Percentiles rank a stretch among this genome's conserved stretches.
phyloP scores from a whole-genome alignment of 1,284 basidiomycete genomes.

The Trichosporon sp. region DNA sequence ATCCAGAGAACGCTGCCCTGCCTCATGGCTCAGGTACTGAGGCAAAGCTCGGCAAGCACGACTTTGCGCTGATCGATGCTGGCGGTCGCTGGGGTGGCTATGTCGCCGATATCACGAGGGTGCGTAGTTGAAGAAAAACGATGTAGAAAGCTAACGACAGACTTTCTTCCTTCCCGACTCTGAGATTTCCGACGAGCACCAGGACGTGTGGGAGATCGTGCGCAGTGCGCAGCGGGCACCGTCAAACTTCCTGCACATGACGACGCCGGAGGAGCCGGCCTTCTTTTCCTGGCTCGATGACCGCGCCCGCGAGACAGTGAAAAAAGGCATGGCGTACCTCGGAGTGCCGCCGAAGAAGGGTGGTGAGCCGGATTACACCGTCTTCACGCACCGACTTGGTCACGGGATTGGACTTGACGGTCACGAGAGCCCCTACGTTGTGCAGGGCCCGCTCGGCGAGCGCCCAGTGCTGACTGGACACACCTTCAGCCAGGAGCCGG shows the following conservation, averaged over 20 bases:
- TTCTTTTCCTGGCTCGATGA: constrained; percentile 58
- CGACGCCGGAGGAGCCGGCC: constrained; percentile 38
- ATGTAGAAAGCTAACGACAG: constrained; percentile 43
- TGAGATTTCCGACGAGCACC: constrained; percentile 55
- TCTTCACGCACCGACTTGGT: constrained; percentile 70
- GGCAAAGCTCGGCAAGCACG: constrained; percentile 54
- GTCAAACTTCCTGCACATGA: constrained; percentile 32
- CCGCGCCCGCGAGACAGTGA: constrained; percentile 59
- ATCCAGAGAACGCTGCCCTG: constrained; percentile 69
- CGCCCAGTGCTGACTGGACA: constrained; percentile 58
- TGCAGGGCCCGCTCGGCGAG: constrained; percentile 53
- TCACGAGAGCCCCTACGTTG: constrained; percentile 74
- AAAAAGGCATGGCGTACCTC: constrained; percentile 47
- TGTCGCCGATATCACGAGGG: constrained; percentile 68
- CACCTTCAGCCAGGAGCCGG: constrained; percentile 76
- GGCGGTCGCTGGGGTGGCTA: constrained; percentile 68
- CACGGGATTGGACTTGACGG: constrained; percentile 73
- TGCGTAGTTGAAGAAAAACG: constrained; percentile 42
- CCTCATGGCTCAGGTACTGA: constrained; percentile 75
- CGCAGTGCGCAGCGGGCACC: constrained; percentile 61
- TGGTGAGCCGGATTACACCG: constrained; percentile 48
- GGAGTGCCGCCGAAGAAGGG: constrained; percentile 11
- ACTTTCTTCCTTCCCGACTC: constrained; percentile 63
- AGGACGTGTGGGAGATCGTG: constrained; percentile 63
- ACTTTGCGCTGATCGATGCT: constrained; percentile 73